These are phyloP conservation scores for Amylostereum areolatum DNA, from an alignment of 1,284 basidiomycete genomes.

Conservation along the genomic window DNA sequence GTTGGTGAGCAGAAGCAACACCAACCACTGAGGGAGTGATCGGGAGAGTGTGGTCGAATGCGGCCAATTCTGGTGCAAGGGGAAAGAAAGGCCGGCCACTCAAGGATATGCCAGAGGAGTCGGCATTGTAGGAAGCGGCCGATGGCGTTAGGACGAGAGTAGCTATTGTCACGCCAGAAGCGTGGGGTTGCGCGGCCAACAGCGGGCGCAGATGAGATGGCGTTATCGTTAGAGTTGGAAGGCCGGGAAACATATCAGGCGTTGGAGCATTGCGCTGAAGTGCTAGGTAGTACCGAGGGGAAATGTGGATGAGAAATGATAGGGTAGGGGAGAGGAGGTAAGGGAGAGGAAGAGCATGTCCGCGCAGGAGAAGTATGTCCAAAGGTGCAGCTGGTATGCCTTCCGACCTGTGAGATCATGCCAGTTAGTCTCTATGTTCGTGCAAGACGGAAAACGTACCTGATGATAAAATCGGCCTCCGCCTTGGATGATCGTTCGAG, in stretches of 20 bases:
- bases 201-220: slow-evolving; percentile 38
- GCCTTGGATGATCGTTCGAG: slow-evolving; percentile 43
- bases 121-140: slow-evolving; percentile 11
- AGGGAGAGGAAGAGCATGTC: slow-evolving; percentile 60
- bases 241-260: slow-evolving; percentile 11
- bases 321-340: slow-evolving; percentile 62
- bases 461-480: slow-evolving; percentile 47
- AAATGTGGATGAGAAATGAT: slow-evolving; percentile 64
- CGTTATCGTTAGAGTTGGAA: slow-evolving; percentile 49
- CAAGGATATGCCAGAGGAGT: slow-evolving; percentile 20
- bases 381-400: slow-evolving; percentile 36
- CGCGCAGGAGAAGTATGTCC: slow-evolving; percentile 61
- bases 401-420: slow-evolving; percentile 27
- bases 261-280: slow-evolving; percentile 37
- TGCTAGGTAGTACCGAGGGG: slow-evolving; percentile 61
- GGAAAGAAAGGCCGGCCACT: slow-evolving; percentile 15
- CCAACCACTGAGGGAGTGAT: slow-evolving; percentile 24
- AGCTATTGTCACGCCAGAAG: slow-evolving; percentile 48
- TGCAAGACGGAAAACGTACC: slow-evolving; percentile 31
- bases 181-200: slow-evolving; percentile 31
- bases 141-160: slow-evolving; percentile 44
- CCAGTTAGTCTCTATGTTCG: neutral
- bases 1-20: slow-evolving; percentile 26
- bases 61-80: slow-evolving; percentile 29
- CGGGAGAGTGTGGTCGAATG: slow-evolving; percentile 46